These are phyloP conservation scores for Phytophthora quininea DNA, from an alignment of 352 stramenopile species.

Conservation along the genomic window DNA sequence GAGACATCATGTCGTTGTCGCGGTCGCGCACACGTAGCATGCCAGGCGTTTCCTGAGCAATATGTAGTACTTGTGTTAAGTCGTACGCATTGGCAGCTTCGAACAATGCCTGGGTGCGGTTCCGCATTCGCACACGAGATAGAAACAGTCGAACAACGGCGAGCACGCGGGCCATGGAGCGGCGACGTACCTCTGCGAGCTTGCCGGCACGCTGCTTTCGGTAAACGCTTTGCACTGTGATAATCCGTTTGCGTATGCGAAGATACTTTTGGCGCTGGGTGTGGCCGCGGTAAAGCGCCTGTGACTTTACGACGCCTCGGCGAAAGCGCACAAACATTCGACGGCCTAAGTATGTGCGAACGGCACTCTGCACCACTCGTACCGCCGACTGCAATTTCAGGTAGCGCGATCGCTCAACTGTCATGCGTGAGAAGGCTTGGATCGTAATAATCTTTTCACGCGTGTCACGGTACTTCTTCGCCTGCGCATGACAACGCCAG, in stretches of 20 bases:
- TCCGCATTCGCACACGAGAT: conserved; percentile 84
- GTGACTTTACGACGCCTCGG: conserved; percentile 67
- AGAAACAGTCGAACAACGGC: conserved; percentile 78
- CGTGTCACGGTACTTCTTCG: conserved; percentile 58
- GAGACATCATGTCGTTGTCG: conserved; percentile 81
- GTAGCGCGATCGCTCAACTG: conserved; percentile 57
- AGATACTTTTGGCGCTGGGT: conserved; percentile 73
- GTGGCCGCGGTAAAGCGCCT: conserved; percentile 68
- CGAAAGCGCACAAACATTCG: conserved; percentile 68
- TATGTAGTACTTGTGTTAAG: conserved; percentile 79
- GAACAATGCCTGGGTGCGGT: conserved; percentile 81
- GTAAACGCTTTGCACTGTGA: conserved; percentile 80
- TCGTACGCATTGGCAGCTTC: conserved; percentile 78
- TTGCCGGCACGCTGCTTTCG: conserved; percentile 65
- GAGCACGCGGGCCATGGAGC: conserved; percentile 73
- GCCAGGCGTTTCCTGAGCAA: conserved; percentile 80
- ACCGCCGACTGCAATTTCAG: conserved; percentile 55
- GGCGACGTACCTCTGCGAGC: conserved; percentile 53
- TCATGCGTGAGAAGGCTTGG: conserved; percentile 74
- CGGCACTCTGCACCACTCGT: conserved; percentile 69
- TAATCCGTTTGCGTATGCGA: conserved; percentile 44
- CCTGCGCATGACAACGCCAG: conserved; percentile 74
- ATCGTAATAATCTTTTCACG: conserved; percentile 68
- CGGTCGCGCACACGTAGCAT: conserved; percentile 84
- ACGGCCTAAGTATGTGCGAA: conserved; percentile 74